Evolutionary conservation across 352 stramenopile genomes (phyloP).

Genomic region (Globisporangium radiosum): DNA sequence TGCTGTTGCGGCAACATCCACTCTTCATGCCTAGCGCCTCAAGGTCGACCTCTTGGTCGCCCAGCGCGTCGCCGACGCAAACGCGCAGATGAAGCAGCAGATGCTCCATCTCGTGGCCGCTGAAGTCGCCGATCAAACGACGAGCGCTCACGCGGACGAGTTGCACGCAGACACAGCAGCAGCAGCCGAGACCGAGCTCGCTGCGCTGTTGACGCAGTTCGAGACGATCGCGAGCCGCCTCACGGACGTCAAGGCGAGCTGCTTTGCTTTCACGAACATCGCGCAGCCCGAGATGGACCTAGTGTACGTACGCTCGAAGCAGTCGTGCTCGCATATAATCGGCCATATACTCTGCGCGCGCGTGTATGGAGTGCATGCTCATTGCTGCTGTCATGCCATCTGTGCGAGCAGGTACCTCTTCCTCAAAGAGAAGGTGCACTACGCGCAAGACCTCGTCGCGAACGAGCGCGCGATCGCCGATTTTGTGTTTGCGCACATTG

Average conservation of each 20-base stretch:
- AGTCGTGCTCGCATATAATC: too few species aligned
- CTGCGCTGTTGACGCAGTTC: slow-evolving; percentile 34
- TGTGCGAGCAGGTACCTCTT: slow-evolving; percentile 48
- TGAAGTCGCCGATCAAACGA: slow-evolving; percentile 20
- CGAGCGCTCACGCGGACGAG: background rate
- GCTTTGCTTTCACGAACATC: slow-evolving; percentile 64
- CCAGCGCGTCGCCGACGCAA: slow-evolving; percentile 57
- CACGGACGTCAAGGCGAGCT: slow-evolving; percentile 56
- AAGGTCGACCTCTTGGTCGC: slow-evolving; percentile 75
- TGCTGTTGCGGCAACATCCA: slow-evolving; percentile 5
- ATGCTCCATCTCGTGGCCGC: slow-evolving; percentile 52
- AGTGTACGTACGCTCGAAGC: slow-evolving; percentile 27
- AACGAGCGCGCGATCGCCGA: slow-evolving; percentile 58
- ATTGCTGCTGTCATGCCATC: too few species aligned
- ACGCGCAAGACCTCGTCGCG: slow-evolving; percentile 57
- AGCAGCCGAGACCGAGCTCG: slow-evolving; percentile 37
- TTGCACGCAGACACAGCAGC: background rate
- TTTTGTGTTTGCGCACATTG: slow-evolving; percentile 59
- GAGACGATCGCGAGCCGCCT: slow-evolving; percentile 43
- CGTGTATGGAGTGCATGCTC: too few species aligned
- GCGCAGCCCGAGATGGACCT: slow-evolving; percentile 48
- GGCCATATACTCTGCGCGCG: too few species aligned
- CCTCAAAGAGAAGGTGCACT: slow-evolving; percentile 78
- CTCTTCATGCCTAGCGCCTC: slow-evolving; percentile 21
- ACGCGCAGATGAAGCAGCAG: slow-evolving; percentile 50